Evolutionary conservation across 2,329 filamentous ascomycete species (phyloP), one percentile per base, ranked within the genome.

Genomic region (Calonectria pseudoturangicola): DNA sequence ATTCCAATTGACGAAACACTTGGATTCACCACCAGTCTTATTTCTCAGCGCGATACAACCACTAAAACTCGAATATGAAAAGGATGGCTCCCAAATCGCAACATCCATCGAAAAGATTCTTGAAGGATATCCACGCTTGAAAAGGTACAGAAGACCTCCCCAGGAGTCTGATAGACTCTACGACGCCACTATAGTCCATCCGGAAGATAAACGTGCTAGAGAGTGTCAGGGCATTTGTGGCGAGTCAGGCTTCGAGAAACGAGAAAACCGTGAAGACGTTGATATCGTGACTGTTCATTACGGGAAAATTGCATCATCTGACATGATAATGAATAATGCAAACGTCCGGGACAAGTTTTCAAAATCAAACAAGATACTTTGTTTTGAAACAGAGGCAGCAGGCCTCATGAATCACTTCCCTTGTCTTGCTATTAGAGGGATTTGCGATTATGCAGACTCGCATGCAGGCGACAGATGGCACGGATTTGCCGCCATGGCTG

Each of bases 391-490:
- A 33, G 30, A 33, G 30, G 30, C 30, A 33, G 4, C 30, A 5
- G 30, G 30, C 5, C 30, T 82, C 1, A 76, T 72, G 69, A 71
- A 75, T 6, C 70, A 73, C 0, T 76, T 83, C 4, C 81, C 80
- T 0, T 85, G 81, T 25, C 43, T 85, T 0, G 76, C 83, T 0
- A 81, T 86, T 16, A 78, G 83, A 2, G 84, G 83, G 0, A 82
- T 86, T 0, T 86, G 80, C 36, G 81, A 84, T 47, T 86, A 85
- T 64, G 75, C 82, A 3, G 84, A 86, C 65, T 79, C 76, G 0
- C 83, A 86, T 67, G 73, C 70, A 43, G 71, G 72, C 10, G 25
- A 76, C 0, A 13, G 21, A 4, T 85, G 83, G 84, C 81, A 84
- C 28, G 27, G 36, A 0, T 85, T 84, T 65, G 84, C 84, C 0